Percentiles rank a stretch among this genome's conserved stretches.
Conservation (phyloP, 2,329 filamentous ascomycete species). For the Cyphellophora europaea region DNA sequence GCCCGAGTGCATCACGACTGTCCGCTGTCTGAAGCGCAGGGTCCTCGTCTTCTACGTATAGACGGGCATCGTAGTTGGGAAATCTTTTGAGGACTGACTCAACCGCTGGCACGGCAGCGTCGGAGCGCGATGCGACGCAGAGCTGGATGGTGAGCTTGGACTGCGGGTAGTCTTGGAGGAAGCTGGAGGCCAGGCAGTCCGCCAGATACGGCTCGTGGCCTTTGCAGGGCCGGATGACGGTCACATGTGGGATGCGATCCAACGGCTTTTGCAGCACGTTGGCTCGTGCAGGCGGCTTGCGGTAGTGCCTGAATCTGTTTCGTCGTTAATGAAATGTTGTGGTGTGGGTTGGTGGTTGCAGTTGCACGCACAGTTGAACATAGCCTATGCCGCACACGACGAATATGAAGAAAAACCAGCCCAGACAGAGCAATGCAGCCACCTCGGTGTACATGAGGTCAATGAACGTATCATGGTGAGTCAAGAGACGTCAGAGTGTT, state of each 20-base stretch:
- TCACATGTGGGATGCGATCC: slow-evolving; percentile 64
- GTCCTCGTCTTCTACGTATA: slow-evolving; percentile 78
- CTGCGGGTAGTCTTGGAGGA: slow-evolving; percentile 69
- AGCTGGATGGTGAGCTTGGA: slow-evolving; percentile 71
- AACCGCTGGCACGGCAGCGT: slow-evolving; percentile 70
- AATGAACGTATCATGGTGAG: slow-evolving; percentile 10
- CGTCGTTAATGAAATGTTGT: slow-evolving; percentile 9
- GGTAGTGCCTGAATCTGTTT: slow-evolving; percentile 46
- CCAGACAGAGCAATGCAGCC: slow-evolving; percentile 38
- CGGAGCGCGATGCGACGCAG: slow-evolving; percentile 65
- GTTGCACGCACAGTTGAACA: slow-evolving; percentile 44
- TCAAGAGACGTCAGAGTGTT: slow-evolving; percentile 1
- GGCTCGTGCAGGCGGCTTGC: slow-evolving; percentile 33
- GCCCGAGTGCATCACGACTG: slow-evolving; percentile 54
- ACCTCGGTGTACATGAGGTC: slow-evolving; percentile 20
- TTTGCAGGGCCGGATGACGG: slow-evolving; percentile 86
- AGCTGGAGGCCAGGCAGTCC: slow-evolving; percentile 81
- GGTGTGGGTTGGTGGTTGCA: slow-evolving; percentile 1
- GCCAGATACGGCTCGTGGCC: slow-evolving; percentile 83
- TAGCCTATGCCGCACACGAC: slow-evolving; percentile 50
- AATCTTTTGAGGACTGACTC: slow-evolving; percentile 64
- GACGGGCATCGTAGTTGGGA: slow-evolving; percentile 56
- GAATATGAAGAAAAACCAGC: slow-evolving; percentile 48
- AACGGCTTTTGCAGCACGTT: slow-evolving; percentile 27
- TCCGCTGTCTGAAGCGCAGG: slow-evolving; percentile 42